Percentiles rank a stretch among this genome's conserved stretches.
Evolutionary conservation across 192 early-diverging fungal genomes (phyloP).

Genomic region (Lobosporangium transversale): DNA sequence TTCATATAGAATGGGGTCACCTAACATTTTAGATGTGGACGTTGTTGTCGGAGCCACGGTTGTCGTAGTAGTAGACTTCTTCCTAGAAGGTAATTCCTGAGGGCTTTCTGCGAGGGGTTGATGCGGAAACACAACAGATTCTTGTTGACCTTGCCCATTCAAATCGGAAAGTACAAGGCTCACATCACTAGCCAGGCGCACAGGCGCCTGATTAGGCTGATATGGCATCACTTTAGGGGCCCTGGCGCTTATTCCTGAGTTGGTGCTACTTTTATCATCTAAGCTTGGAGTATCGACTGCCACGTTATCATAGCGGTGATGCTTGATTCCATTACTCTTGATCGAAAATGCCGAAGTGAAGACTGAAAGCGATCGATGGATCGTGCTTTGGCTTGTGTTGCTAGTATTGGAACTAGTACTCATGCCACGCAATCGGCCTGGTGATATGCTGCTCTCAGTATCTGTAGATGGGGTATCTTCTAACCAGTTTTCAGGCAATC

Average conservation of each 20-base stretch:
- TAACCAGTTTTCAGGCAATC: conserved; percentile 18
- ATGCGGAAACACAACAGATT: not conserved
- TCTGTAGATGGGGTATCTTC: not conserved
- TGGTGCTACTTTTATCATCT: not conserved
- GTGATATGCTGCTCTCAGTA: not conserved
- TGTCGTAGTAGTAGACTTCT: not conserved
- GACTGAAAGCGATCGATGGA: conserved; percentile 21
- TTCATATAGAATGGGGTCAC: conserved; percentile 21
- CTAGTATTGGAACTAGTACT: conserved; percentile 3
- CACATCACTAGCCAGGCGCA: conserved; percentile 16
- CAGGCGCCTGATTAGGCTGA: conserved; percentile 27
- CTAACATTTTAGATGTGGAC: no score
- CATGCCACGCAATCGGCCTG: conserved; percentile 2
- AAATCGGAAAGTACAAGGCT: conserved; percentile 8
- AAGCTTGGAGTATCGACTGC: not conserved
- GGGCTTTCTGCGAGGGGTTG: not conserved
- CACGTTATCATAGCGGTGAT: not conserved
- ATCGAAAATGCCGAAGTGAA: conserved; percentile 11
- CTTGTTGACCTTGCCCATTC: not conserved
- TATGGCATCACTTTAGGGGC: conserved; percentile 36
- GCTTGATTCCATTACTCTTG: conserved; percentile 1
- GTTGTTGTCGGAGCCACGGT: no score
- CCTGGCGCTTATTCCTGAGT: not conserved
- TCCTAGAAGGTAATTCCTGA: not conserved
- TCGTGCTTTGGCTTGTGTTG: not conserved